Evolutionary conservation across 257 asterid genomes (phyloP), one percentile per base, ranked within the genome.

Genomic region (Hygrophila difformis): DNA sequence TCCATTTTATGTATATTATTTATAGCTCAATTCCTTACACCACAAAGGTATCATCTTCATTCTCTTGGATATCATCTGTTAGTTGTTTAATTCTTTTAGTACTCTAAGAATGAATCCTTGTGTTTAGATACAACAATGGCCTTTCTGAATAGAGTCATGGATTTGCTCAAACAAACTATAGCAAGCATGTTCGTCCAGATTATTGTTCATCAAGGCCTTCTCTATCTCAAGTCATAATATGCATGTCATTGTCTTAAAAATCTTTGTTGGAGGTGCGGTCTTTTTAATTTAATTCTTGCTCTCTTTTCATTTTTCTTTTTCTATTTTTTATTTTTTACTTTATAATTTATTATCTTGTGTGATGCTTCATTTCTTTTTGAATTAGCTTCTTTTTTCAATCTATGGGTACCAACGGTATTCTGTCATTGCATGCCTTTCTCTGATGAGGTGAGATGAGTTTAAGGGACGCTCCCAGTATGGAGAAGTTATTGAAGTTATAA

Each of bases 231-330:
- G 77, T 94, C 18, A 59, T 65, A 49, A 88, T 94, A 71, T 59
- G 77, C 85, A 69, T 72, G 75, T 72, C 76, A 44, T 55, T 88
- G 26, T 79, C 86, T 71, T 93, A 15, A 84, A 84, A 74, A 69
- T 88, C 64, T 88, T 81, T 64, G 67, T 88, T 65, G 97, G 97
- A 78, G 95, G 97, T 88, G n/a, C n/a, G n/a, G n/a, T n/a, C n/a
- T n/a, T n/a, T n/a, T n/a, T n/a, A n/a, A n/a, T n/a, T n/a, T n/a
- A n/a, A n/a, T n/a, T n/a, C n/a, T n/a, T n/a, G n/a, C n/a, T n/a
- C n/a, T n/a, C n/a, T n/a, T n/a, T n/a, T n/a, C n/a, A n/a, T n/a
- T n/a, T n/a, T n/a, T n/a, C n/a, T n/a, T n/a, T n/a, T n/a, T n/a
- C n/a, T n/a, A n/a, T n/a, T n/a, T n/a, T n/a, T n/a, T n/a, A n/a